Evolutionary conservation across 164 flowering plant genomes (phyloP).

Genomic region (Magnolia officinalis): DNA sequence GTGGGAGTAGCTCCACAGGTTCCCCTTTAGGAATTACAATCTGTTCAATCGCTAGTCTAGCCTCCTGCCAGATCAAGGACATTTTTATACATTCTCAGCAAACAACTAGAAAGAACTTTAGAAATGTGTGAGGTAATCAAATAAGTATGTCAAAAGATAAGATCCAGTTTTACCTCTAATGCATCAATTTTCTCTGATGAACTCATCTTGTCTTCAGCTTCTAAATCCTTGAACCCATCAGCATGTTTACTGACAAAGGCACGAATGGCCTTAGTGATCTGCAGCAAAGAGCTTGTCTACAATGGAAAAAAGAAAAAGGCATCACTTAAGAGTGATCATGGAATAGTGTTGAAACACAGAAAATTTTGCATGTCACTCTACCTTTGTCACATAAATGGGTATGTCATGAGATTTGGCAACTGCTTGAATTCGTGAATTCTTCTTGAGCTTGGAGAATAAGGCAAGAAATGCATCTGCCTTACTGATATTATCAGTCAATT

Average conservation of each 20-base stretch:
- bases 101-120: neutral
- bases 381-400: conserved; percentile 79
- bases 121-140: neutral
- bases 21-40: conserved; percentile 75
- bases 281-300: conserved; percentile 70
- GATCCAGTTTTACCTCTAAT: conserved; percentile 54
- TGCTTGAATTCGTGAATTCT: conserved; percentile 75
- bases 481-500: conserved; percentile 77
- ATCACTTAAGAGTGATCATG: neutral
- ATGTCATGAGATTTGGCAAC: conserved; percentile 66
- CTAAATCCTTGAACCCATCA: conserved; percentile 37
- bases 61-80: conserved; percentile 52
- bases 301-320: conserved; percentile 13
- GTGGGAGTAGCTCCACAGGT: conserved; percentile 76
- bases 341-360: neutral
- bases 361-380: conserved; percentile 18
- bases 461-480: conserved; percentile 89
- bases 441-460: conserved; percentile 77
- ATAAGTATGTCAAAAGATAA: neutral
- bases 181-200: conserved; percentile 75
- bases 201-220: conserved; percentile 35
- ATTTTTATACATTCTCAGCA: neutral
- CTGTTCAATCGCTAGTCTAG: conserved; percentile 78
- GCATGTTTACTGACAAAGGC: conserved; percentile 46
- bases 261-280: conserved; percentile 59